These are phyloP conservation scores for Saturnispora sanitii DNA, from an alignment of 805 yeast genomes.

Conservation along the genomic window DNA sequence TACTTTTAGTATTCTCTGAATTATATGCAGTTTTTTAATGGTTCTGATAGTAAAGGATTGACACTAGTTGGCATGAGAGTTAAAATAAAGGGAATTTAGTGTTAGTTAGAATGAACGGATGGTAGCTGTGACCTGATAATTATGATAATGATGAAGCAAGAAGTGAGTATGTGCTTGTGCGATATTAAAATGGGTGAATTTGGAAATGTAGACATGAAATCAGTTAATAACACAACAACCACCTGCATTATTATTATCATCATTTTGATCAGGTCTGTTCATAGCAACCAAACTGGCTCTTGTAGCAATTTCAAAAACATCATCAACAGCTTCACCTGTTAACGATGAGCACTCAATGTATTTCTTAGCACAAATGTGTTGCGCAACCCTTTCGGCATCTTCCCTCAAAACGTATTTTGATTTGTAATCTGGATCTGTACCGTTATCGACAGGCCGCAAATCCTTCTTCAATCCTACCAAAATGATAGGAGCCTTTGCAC, in stretches of 20 bases:
- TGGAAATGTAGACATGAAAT: background rate
- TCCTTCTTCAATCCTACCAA: conserved; percentile 83
- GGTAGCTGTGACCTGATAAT: background rate
- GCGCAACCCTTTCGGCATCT: conserved; percentile 64
- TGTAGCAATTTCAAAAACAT: conserved; percentile 85
- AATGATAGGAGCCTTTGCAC: conserved; percentile 71
- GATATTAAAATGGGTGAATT: background rate
- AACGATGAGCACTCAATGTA: conserved; percentile 85
- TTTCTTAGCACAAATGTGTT: conserved; percentile 68
- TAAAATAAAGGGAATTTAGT: background rate
- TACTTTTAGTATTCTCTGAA: no score
- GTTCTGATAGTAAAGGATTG: background rate
- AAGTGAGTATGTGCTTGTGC: background rate
- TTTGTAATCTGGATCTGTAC: conserved; percentile 25
- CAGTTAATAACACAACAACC: conserved; percentile 29
- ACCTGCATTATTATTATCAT: conserved; percentile 29
- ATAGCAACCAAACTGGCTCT: conserved; percentile 63
- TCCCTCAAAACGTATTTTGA: conserved; percentile 41
- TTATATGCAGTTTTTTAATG: background rate
- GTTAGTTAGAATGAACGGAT: background rate
- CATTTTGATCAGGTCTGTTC: conserved; percentile 33
- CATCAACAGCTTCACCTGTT: conserved; percentile 93
- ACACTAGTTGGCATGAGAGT: background rate
- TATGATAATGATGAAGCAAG: background rate
- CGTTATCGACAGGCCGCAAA: conserved; percentile 38